phyloP scores from a whole-genome alignment of 345 rosid genomes.

The Linum lewisii region DNA sequence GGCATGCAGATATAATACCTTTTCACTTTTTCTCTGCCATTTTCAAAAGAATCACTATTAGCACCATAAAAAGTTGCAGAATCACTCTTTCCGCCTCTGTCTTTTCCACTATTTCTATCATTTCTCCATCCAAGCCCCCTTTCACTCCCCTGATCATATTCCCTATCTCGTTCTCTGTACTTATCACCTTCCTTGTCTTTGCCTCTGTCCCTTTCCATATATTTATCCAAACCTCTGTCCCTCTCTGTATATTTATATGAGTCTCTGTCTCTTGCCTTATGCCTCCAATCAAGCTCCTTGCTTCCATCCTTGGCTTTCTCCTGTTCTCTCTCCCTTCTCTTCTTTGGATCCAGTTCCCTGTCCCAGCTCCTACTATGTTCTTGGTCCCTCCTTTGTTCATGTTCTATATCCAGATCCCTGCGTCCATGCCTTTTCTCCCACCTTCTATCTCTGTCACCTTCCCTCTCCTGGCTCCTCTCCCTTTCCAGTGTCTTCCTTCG shows the following conservation, averaged over 20 bases:
- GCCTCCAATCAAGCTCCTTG: slow-evolving; percentile 8
- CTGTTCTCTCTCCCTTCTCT: slow-evolving; percentile 2
- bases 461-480: slow-evolving; percentile 41
- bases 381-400: not conserved
- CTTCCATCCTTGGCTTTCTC: slow-evolving; percentile 3
- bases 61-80: slow-evolving; percentile 20
- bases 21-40: slow-evolving; percentile 19
- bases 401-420: slow-evolving; percentile 10
- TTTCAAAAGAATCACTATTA: slow-evolving; percentile 27
- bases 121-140: slow-evolving; percentile 29
- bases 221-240: slow-evolving; percentile 21
- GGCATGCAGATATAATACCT: slow-evolving; percentile 27
- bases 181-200: slow-evolving; percentile 23
- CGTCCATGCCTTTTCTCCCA: slow-evolving; percentile 37
- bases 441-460: slow-evolving; percentile 27
- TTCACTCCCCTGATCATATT: slow-evolving; percentile 13
- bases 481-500: slow-evolving; percentile 36
- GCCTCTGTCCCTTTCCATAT: slow-evolving; percentile 16
- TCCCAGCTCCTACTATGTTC: too few relatives aligned
- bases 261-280: slow-evolving; percentile 6
- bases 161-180: slow-evolving; percentile 26
- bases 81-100: slow-evolving; percentile 30
- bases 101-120: slow-evolving; percentile 37
- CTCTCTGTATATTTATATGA: slow-evolving; percentile 24
- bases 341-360: not conserved